A percentile compares a stretch with the other conserved stretches of the same genome.
Evolutionary conservation across 768 basidiomycete species (phyloP).

Genomic region (Termitomyces sp.): DNA sequence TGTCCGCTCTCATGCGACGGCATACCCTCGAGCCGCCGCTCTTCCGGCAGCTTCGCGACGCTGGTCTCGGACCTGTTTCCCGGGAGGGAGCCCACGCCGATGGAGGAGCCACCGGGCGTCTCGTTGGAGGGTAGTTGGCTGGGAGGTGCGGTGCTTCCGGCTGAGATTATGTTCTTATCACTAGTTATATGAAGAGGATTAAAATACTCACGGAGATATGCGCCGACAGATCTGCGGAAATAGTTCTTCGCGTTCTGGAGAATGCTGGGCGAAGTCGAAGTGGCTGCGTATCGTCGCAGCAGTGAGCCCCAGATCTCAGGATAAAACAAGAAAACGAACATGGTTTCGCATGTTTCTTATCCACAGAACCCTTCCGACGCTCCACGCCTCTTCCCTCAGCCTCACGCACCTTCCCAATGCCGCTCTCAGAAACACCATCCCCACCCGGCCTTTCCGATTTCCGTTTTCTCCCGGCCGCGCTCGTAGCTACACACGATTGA

Average conservation of each 20-base stretch:
- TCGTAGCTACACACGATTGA: too few relatives aligned
- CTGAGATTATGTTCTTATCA: not conserved
- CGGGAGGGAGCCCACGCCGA: slow-evolving; percentile 48
- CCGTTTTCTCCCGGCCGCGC: too few relatives aligned
- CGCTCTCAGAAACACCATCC: too few relatives aligned
- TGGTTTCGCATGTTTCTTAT: not conserved
- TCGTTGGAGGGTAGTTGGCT: slow-evolving; percentile 11
- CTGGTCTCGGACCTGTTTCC: slow-evolving; percentile 40
- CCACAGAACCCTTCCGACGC: too few relatives aligned
- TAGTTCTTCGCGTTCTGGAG: slow-evolving; percentile 5
- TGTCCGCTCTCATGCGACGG: slow-evolving; percentile 13
- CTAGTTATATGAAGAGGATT: not conserved
- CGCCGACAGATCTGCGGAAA: not conserved
- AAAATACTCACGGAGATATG: slow-evolving; percentile 5
- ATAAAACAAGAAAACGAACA: not conserved
- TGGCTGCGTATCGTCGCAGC: not conserved
- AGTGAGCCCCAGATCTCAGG: too few relatives aligned
- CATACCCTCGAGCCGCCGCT: slow-evolving; percentile 22
- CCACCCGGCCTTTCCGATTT: too few relatives aligned
- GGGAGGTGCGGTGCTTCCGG: not conserved
- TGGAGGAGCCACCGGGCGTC: slow-evolving; percentile 14
- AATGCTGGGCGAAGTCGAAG: not conserved
- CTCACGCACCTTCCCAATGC: too few relatives aligned
- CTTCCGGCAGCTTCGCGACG: slow-evolving; percentile 48
- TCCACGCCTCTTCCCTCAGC: too few relatives aligned